A percentile compares a stretch with the other conserved stretches of the same genome.
Conservation (phyloP, 2,329 filamentous ascomycete genomes). For the Pseudocercospora musae region DNA sequence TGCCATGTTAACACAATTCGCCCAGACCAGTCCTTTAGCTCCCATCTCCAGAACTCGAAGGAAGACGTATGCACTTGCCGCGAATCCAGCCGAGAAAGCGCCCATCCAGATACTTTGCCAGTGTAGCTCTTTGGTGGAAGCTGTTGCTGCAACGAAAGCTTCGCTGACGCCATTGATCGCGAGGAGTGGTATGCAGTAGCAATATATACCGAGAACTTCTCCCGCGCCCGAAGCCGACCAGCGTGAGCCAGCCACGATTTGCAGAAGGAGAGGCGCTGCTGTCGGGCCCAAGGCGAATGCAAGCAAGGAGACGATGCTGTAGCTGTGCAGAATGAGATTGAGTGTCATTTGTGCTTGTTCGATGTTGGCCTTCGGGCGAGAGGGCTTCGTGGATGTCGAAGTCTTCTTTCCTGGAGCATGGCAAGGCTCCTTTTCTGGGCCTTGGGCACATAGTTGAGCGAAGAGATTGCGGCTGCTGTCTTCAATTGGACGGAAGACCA, state of each 20-base stretch:
- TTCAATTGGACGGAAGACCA: constrained; percentile 92
- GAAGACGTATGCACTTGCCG: constrained; percentile 68
- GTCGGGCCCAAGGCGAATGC: constrained; percentile 70
- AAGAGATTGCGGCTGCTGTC: constrained; percentile 90
- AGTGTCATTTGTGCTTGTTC: constrained; percentile 52
- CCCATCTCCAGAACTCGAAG: constrained; percentile 67
- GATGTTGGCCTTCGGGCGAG: constrained; percentile 20
- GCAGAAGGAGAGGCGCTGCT: constrained; percentile 69
- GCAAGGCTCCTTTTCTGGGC: constrained; percentile 27
- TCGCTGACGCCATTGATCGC: constrained; percentile 90
- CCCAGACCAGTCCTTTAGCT: constrained; percentile 75
- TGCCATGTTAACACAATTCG: constrained; percentile 87
- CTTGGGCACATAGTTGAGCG: constrained; percentile 66
- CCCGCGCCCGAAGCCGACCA: constrained; percentile 76
- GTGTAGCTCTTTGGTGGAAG: constrained; percentile 70
- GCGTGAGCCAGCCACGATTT: constrained; percentile 68
- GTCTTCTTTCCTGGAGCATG: constrained; percentile 36
- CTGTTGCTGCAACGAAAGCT: constrained; percentile 87
- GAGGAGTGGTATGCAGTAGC: constrained; percentile 88
- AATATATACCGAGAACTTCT: constrained; percentile 72
- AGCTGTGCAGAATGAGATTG: constrained; percentile 64
- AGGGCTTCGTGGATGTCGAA: constrained; percentile 16
- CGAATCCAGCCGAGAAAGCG: constrained; percentile 74
- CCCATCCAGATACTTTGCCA: constrained; percentile 81
- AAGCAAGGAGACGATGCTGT: constrained; percentile 68